A percentile compares a stretch with the other conserved stretches of the same genome.
phyloP scores from a whole-genome alignment of 768 basidiomycete genomes.

The Boletus barrowsii region DNA sequence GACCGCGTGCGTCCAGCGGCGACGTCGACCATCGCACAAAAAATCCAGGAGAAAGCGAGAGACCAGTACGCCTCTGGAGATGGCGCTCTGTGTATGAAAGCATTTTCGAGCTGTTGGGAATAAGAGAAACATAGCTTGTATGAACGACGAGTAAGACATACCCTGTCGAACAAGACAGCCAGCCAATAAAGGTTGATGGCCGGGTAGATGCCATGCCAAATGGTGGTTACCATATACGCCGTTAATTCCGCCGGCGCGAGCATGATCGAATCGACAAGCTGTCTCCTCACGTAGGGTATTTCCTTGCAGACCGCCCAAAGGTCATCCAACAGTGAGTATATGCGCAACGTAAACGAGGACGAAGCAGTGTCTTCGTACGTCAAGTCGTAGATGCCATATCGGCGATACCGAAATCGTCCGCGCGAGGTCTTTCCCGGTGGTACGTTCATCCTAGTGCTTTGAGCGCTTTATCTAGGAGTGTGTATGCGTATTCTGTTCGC shows the following conservation, averaged over 20 bases:
- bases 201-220: constrained; percentile 33
- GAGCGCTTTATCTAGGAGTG: neutral
- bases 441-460: neutral
- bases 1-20: constrained; percentile 21
- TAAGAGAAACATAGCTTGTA: neutral
- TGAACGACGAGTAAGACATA: constrained; percentile 1
- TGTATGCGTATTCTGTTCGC: neutral
- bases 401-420: constrained; percentile 10
- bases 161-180: constrained; percentile 29
- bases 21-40: constrained; percentile 22
- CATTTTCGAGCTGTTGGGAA: constrained; percentile 12
- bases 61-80: constrained; percentile 8
- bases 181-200: constrained; percentile 37
- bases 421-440: neutral
- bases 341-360: neutral
- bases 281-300: constrained; percentile 1
- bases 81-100: neutral
- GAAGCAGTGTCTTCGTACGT: constrained; percentile 15
- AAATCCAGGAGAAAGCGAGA: constrained; percentile 30
- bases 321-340: neutral
- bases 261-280: constrained; percentile 15
- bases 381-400: constrained; percentile 22
- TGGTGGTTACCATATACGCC: constrained; percentile 25
- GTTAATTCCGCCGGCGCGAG: constrained; percentile 21
- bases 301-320: neutral